phyloP scores from a whole-genome alignment of 73 alveolate genomes.

The Paramecium tetraurelia region DNA sequence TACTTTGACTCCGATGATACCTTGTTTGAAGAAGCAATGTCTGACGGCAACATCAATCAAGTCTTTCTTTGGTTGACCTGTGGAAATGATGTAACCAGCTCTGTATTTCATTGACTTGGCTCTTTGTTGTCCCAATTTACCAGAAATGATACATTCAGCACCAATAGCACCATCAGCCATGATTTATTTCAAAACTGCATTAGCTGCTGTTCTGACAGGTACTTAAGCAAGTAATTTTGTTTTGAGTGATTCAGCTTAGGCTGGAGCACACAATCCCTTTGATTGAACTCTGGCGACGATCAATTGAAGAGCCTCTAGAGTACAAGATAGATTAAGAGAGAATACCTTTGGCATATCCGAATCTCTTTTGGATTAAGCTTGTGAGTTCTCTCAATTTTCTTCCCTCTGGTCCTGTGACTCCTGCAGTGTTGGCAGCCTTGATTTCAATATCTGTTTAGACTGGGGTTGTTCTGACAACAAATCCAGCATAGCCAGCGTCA shows the following conservation, averaged over 20 bases:
- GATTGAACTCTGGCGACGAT: constrained; percentile 72
- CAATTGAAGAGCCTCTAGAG: constrained; percentile 76
- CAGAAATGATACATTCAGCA: constrained; percentile 90
- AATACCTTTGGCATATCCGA: constrained; percentile 67
- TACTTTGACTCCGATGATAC: constrained; percentile 92
- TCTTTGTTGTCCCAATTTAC: constrained; percentile 93
- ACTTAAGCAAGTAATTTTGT: constrained; percentile 80
- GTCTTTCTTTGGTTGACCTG: constrained; percentile 90
- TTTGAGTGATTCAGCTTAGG: constrained; percentile 88
- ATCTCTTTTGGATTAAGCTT: constrained; percentile 86
- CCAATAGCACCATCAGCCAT: constrained; percentile 80
- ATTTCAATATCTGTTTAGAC: constrained; percentile 86
- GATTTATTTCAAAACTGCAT: constrained; percentile 80
- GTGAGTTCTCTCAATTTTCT: constrained; percentile 83
- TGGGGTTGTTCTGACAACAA: constrained; percentile 85
- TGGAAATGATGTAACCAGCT: constrained; percentile 86
- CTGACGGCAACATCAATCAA: constrained; percentile 88
- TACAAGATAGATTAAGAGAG: background rate
- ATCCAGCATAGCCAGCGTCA: constrained; percentile 85
- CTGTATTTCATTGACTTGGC: constrained; percentile 91
- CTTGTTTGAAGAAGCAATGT: constrained; percentile 92
- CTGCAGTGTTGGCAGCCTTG: constrained; percentile 78
- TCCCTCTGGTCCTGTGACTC: constrained; percentile 79
- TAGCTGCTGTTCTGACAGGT: constrained; percentile 89
- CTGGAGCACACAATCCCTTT: constrained; percentile 86